These are phyloP conservation scores for Aspergillus heteromorphus DNA, from an alignment of 495 filamentous ascomycete genomes.

Conservation along the genomic window DNA sequence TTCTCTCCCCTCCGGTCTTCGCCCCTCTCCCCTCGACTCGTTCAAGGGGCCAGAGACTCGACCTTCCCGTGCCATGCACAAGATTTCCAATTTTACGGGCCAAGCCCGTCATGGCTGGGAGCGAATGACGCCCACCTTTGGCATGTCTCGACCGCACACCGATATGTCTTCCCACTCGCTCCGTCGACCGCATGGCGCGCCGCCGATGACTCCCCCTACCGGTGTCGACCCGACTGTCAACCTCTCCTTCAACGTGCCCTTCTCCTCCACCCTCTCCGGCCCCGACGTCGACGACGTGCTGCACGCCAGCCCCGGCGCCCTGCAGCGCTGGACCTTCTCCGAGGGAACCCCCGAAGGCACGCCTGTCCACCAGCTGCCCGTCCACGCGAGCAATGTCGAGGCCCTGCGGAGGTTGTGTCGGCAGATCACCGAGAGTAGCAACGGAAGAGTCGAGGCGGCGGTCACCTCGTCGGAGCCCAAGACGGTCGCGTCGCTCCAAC, in stretches of 20 bases:
- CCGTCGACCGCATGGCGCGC: slow-evolving; percentile 64
- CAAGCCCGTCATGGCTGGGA: slow-evolving; percentile 86
- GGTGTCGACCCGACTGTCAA: slow-evolving; percentile 65
- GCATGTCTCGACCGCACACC: slow-evolving; percentile 70
- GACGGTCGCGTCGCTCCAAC: slow-evolving; percentile 58
- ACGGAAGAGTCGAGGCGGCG: slow-evolving; percentile 67
- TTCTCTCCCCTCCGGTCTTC: slow-evolving; percentile 16
- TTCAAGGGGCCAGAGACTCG: slow-evolving; percentile 38
- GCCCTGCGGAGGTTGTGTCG: slow-evolving; percentile 70
- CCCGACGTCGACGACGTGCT: slow-evolving; percentile 89
- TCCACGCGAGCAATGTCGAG: slow-evolving; percentile 79
- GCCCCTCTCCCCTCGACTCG: slow-evolving; percentile 38
- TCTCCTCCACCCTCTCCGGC: slow-evolving; percentile 82
- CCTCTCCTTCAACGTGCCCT: slow-evolving; percentile 90
- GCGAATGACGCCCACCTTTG: slow-evolving; percentile 79
- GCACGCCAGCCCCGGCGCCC: slow-evolving; percentile 75
- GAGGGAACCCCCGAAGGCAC: slow-evolving; percentile 77
- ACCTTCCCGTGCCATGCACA: slow-evolving; percentile 65
- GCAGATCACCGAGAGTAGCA: slow-evolving; percentile 66
- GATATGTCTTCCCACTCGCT: slow-evolving; percentile 66
- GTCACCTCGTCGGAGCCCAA: slow-evolving; percentile 81
- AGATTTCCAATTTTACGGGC: slow-evolving; percentile 80
- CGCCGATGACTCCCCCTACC: slow-evolving; percentile 59
- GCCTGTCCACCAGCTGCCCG: slow-evolving; percentile 77
- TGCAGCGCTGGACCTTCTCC: slow-evolving; percentile 86